These are phyloP conservation scores for Aspergillus hancockii DNA, from an alignment of 495 filamentous ascomycete species.

Conservation along the genomic window DNA sequence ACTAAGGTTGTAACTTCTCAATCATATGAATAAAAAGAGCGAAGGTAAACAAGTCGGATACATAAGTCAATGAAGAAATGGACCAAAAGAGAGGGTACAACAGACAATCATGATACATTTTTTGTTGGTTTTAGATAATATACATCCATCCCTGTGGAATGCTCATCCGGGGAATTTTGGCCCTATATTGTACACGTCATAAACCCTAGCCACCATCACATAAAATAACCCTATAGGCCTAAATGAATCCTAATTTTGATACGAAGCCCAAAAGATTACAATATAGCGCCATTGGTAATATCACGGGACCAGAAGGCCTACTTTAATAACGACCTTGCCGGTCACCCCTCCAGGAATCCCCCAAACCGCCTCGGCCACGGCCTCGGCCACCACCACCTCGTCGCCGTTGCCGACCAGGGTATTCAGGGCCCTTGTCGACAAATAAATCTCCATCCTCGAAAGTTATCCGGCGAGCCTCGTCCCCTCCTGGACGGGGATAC, in stretches of 20 bases:
- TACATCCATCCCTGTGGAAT: neutral
- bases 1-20: neutral
- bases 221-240: neutral
- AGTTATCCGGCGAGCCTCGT: constrained; percentile 70
- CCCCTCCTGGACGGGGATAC: constrained; percentile 50
- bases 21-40: neutral
- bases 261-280: neutral
- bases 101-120: neutral
- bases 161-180: neutral
- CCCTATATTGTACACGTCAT: neutral
- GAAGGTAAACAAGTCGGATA: no score
- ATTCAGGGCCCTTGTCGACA: constrained; percentile 76
- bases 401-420: constrained; percentile 36
- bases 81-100: neutral
- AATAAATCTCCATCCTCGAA: constrained; percentile 73
- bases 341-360: constrained; percentile 32
- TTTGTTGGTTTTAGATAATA: neutral
- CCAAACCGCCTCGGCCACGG: constrained; percentile 32
- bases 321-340: constrained; percentile 25
- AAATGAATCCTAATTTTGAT: neutral
- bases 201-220: neutral
- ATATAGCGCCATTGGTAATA: neutral
- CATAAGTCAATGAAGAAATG: no score
- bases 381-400: constrained; percentile 31
- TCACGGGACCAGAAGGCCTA: neutral